phyloP scores from a whole-genome alignment of 2,329 filamentous ascomycete genomes.

The Dothidotthia symphoricarpi region DNA sequence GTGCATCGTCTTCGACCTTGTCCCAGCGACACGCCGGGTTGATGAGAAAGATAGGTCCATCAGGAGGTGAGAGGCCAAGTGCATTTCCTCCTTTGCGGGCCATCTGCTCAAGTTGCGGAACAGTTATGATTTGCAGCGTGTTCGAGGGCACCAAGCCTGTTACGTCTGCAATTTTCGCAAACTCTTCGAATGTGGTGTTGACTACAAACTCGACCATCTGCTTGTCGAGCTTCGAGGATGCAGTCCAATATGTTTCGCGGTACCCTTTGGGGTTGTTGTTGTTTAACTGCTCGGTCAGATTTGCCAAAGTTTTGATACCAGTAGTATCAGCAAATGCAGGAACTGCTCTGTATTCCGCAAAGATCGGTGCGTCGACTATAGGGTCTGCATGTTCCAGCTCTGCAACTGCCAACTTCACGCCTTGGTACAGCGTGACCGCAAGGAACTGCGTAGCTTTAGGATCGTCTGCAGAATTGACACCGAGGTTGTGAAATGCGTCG shows the following conservation, averaged over 20 bases:
- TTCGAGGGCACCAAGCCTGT: too few species aligned
- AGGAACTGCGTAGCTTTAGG: conserved; percentile 19
- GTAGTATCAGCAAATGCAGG: conserved; percentile 26
- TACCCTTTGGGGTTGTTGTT: conserved; percentile 16
- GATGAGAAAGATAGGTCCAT: conserved; percentile 21
- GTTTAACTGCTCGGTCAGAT: conserved; percentile 18
- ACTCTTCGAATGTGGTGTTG: conserved; percentile 6
- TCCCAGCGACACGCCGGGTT: conserved; percentile 22
- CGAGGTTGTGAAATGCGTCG: conserved; percentile 18
- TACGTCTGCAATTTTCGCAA: too few species aligned
- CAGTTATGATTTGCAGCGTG: too few species aligned
- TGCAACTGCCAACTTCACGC: conserved; percentile 18
- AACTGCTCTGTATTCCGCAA: conserved; percentile 29
- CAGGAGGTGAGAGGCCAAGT: conserved; percentile 24
- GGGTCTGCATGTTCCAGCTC: conserved; percentile 30
- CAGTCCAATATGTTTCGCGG: conserved; percentile 30
- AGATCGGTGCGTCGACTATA: conserved; percentile 20
- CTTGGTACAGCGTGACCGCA: conserved; percentile 20
- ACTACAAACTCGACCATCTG: conserved; percentile 17
- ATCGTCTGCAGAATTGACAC: conserved; percentile 15
- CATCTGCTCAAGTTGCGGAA: conserved; percentile 11
- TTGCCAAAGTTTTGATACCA: conserved; percentile 19
- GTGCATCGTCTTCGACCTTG: conserved; percentile 20
- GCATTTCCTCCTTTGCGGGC: conserved; percentile 25
- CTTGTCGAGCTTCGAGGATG: conserved; percentile 24